Evolutionary conservation across 208 protist species (phyloP), one percentile per base, ranked within the genome.

Genomic region (Acanthamoeba culbertsoni): DNA sequence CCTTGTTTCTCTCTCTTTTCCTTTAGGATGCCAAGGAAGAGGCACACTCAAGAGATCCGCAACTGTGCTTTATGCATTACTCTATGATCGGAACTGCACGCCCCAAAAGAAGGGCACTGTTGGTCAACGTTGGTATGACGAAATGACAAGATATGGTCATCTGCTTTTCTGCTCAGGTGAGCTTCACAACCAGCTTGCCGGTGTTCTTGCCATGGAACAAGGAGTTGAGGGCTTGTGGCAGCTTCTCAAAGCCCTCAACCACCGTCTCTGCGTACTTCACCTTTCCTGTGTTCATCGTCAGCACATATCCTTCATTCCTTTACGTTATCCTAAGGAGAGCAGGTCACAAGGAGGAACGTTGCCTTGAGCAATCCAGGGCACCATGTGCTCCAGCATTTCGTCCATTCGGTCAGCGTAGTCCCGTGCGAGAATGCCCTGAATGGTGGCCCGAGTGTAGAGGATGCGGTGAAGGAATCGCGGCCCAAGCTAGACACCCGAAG

Each of bases 391-490:
- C n/a, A 90, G 40, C 82, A 90, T 90, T 40, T 90, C 82, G 51
- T 43, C 51, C 82, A 63, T 90, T 0, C 82, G 82, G 51, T 90
- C 31, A 3, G 1, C 48, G 40, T 71, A 90, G 51, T 90, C 82
- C 7, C 48, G 57, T 5, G 48, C 48, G 14, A 90, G 82, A 35
- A 90, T 90, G 82, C 82, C 82, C 28, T 90, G 45, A 33, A 90
- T 90, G 51, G 82, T 90, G 82, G 82, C 82, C 51, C 82, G 48
- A 16, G 82, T 90, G 82, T 90, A 90, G 37, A 90, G 46, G 37
- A 90, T 46, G 5, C 82, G 16, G 82, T 90, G 82, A 0, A 90
- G 33, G 57, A 90, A 90, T 7, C 82, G 31, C 26, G 82, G 82
- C 16, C 82, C 82, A 45, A 90, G 51, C 57, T 90, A 53, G 37